Base-by-base conservation (phyloP, 1,284 basidiomycete species). In the Apiotrichum domesticum region DNA sequence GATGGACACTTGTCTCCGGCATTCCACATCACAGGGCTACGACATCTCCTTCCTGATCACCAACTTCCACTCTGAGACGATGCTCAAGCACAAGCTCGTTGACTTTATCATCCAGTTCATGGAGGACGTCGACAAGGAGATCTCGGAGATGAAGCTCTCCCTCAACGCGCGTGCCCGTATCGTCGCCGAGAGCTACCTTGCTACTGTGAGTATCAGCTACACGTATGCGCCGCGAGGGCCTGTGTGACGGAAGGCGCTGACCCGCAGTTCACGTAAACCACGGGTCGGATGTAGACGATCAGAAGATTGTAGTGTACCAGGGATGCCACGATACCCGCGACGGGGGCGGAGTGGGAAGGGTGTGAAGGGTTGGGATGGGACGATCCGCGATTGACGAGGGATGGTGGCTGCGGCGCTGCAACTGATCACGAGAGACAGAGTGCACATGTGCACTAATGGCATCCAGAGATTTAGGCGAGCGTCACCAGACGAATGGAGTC, bases 101-200 rank as follows among this genome's bases (percentile, higher is more conserved):
- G 96, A 99, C 79, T 99, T 99, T 78, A 96, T 99, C 78, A 97
- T 98, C 66, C 91, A 98, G 87, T 97, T 98, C 74, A 98, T 98
- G 94, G 93, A 98, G 73, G 93, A 98, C 68, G 93, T 98, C 35
- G 80, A 81, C 70, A 78, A 79, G 70, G 80, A 82, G 68, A 80
- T 82, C 55, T 79, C 77, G n/a, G 82, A 83, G 66, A 82, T 83
- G 78, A 83, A 83, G 67, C 71, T 83, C 41, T 78, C 87, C 66
- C 80, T 98, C 59, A 99, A 98, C 70, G 93, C 94, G 35, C 84
- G 96, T 57, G 94, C 96, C 1, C 89, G 96, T 77, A 98, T 90
- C 58, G 95, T 98, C 34, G 96, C 96, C 37, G 96, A 98, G 71
- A 74, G 73, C 50, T 77, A 77, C 62, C 62, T 77, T 52, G 65